Base-by-base conservation (phyloP, 306 rosid species). In the Astragalus glycyphyllos region DNA sequence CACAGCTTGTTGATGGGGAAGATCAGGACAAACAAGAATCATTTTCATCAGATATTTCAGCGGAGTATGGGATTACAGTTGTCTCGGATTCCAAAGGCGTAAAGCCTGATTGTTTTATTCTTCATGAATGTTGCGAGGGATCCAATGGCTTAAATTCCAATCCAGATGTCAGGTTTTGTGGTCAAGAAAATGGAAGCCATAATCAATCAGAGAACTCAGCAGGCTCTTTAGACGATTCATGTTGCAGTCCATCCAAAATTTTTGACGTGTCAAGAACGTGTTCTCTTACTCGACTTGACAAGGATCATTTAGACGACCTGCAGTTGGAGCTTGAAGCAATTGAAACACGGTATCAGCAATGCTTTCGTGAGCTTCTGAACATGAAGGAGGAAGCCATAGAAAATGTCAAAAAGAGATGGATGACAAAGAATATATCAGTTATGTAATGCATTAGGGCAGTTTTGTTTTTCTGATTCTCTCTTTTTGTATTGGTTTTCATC, bases 331-430 rank as follows among this genome's bases (percentile, higher is more conserved):
- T 90, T 31, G 90, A 79, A 58, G 85, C 93, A 26, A 90, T 90
- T 32, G 87, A 92, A 29, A 11, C 40, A 17, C 84, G 82, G 71
- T 90, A 79, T 73, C 82, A 55, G 60, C 92, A 77, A 40, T 60
- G 84, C 60, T 79, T 85, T 66, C 61, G 69, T 47, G 84, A 84
- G 60, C 96, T 92, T 58, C 37, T 68, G 80, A 88, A 62, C 76
- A 67, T 76, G 88, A 92, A 85, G 82, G 92, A 86, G 75, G 88
- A 80, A 69, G 95, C 92, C 20, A 82, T 90, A 7, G 88, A 82
- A 65, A 76, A 40, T 58, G 89, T 76, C 32, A 86, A 76, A 49
- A 88, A 79, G 87, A 88, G 75, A 84, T 88, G 96, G 96, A 80
- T 77, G 5, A 16, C 77, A 23, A 88, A 81, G 80, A 81, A 82